Percentiles rank a stretch among this genome's conserved stretches.
phyloP scores from a whole-genome alignment of 495 filamentous ascomycete species.

The Lichenothelia convexa region DNA sequence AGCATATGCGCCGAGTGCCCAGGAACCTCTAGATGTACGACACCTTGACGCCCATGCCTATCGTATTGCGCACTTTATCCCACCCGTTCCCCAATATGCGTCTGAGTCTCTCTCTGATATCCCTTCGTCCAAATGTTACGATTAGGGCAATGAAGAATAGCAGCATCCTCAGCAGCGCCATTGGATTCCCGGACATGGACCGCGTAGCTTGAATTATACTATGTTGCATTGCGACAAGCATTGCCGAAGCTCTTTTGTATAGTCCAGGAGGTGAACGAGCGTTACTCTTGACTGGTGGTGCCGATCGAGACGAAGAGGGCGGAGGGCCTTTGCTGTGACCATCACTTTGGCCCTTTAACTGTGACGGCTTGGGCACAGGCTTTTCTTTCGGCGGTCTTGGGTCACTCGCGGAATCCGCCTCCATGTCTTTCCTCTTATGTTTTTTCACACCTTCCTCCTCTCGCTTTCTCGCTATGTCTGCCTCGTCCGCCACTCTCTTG shows the following conservation, averaged over 20 bases:
- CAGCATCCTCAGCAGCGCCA: constrained; percentile 53
- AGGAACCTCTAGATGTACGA: constrained; percentile 88
- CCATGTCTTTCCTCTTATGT: neutral
- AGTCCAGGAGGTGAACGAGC: constrained; percentile 24
- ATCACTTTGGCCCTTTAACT: no score
- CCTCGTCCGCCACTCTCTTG: constrained; percentile 20
- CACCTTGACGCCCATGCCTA: constrained; percentile 95
- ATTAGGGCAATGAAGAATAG: constrained; percentile 71
- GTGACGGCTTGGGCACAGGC: constrained; percentile 1
- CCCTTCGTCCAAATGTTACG: constrained; percentile 53
- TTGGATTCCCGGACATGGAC: constrained; percentile 51
- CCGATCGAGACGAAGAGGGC: constrained; percentile 2
- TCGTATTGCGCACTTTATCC: constrained; percentile 68
- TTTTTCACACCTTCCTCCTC: constrained; percentile 43
- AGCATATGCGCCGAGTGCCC: no score
- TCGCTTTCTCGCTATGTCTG: constrained; percentile 37
- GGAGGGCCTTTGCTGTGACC: no score
- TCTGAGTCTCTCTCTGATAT: constrained; percentile 55
- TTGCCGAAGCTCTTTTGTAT: constrained; percentile 29
- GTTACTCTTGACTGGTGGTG: constrained; percentile 1
- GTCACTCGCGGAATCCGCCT: constrained; percentile 5
- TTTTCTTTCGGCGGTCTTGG: constrained; percentile 3
- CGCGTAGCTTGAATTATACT: constrained; percentile 42
- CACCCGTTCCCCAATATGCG: constrained; percentile 47
- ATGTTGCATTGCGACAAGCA: constrained; percentile 37